Conservation (phyloP, 129 eudicot genomes). For the carrot (Daucus carota) region DH1_v3.0 NC_030385.2:5685501-5686000, state of each 20-base stretch:
- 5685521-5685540: too few species aligned
- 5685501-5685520: not conserved
- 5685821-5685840: slow-evolving; percentile 40
- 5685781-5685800: not conserved
- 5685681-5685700: not conserved
- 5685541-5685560: not conserved
- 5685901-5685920: slow-evolving; percentile 45
- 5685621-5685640: not conserved
- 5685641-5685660: not conserved
- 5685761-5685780: not conserved
- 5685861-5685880: slow-evolving; percentile 46
- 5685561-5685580: not conserved
- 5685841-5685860: slow-evolving; percentile 35
- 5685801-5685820: not conserved
- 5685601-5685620: not conserved
- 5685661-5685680: not conserved
- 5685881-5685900: slow-evolving; percentile 43
- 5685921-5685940: slow-evolving; percentile 38
- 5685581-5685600: not conserved
- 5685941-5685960: slow-evolving; percentile 32
- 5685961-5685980: slow-evolving; percentile 9
- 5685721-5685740: not conserved
- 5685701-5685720: not conserved
- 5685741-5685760: not conserved
- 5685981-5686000: slow-evolving; percentile 34